A percentile compares a stretch with the other conserved stretches of the same genome.
Evolutionary conservation across 2,329 filamentous ascomycete genomes (phyloP).

Genomic region (Thelonectria discophora): DNA sequence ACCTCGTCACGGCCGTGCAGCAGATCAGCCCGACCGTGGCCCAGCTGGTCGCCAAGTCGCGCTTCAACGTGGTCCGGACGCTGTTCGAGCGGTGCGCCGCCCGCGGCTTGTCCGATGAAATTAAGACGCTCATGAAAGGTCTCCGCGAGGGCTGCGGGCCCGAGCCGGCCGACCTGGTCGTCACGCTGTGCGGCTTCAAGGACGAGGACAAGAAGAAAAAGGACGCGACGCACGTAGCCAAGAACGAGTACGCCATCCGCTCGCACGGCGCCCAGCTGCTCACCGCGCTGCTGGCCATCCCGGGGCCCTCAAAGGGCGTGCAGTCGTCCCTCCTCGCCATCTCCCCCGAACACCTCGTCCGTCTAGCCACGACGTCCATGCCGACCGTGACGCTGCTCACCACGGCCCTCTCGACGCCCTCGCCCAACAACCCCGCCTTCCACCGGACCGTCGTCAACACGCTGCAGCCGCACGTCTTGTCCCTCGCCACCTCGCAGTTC

Average conservation of each 20-base stretch:
- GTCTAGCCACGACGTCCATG: conserved; percentile 68
- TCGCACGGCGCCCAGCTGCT: conserved; percentile 84
- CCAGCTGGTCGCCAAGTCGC: conserved; percentile 75
- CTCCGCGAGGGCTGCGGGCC: conserved; percentile 59
- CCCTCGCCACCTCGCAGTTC: conserved; percentile 59
- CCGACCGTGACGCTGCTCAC: conserved; percentile 60
- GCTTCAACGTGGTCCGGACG: conserved; percentile 81
- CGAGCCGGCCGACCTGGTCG: conserved; percentile 58
- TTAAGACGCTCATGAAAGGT: conserved; percentile 57
- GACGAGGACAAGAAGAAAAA: conserved; percentile 50
- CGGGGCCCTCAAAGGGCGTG: conserved; percentile 75
- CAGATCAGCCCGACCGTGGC: conserved; percentile 78
- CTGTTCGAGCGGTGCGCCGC: conserved; percentile 84
- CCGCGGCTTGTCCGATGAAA: conserved; percentile 66
- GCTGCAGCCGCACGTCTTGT: conserved; percentile 55
- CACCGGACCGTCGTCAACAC: conserved; percentile 64
- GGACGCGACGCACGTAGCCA: conserved; percentile 52
- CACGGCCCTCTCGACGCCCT: conserved; percentile 59
- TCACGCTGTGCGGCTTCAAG: conserved; percentile 59
- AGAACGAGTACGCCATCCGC: conserved; percentile 65
- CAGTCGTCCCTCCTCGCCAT: conserved; percentile 75
- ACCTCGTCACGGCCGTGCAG: conserved; percentile 77
- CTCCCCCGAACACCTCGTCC: conserved; percentile 62
- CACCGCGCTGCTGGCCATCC: conserved; percentile 78
- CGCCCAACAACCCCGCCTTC: conserved; percentile 61